These are phyloP conservation scores for Candida broadrunensis DNA, from an alignment of 805 yeast species.

Conservation along the genomic window DNA sequence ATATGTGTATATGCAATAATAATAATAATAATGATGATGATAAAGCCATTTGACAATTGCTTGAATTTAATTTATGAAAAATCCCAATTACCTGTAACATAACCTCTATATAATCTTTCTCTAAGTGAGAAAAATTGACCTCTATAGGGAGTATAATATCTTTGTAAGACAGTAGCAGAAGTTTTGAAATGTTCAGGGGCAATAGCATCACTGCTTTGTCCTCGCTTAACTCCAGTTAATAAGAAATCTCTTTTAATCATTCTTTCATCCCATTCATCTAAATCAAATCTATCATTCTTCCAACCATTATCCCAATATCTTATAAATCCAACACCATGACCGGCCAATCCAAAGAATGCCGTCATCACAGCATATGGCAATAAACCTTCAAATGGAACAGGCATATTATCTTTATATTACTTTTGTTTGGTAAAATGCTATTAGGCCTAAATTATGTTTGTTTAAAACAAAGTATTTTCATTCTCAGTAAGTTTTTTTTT, in stretches of 20 bases:
- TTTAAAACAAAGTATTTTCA: too few relatives aligned
- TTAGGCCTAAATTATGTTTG: too few relatives aligned
- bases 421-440: too few relatives aligned
- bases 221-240: constrained; percentile 71
- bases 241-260: constrained; percentile 73
- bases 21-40: too few relatives aligned
- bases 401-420: constrained; percentile 31
- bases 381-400: constrained; percentile 47
- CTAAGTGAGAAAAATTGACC: constrained; percentile 44
- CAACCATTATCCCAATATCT: constrained; percentile 50
- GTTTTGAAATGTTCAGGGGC: constrained; percentile 81
- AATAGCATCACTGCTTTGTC: constrained; percentile 58
- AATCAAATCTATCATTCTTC: constrained; percentile 44
- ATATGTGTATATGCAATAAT: too few relatives aligned
- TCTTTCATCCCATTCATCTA: constrained; percentile 42
- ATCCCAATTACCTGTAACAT: constrained; percentile 45
- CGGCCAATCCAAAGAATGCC: constrained; percentile 44
- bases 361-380: constrained; percentile 45
- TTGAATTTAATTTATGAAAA: constrained; percentile 13
- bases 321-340: constrained; percentile 42
- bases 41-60: too few relatives aligned
- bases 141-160: constrained; percentile 47
- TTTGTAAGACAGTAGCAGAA: constrained; percentile 24
- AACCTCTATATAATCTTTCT: constrained; percentile 47
- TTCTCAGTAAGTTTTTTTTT: too few relatives aligned